Base-by-base conservation (phyloP, 805 yeast species). In the Wilhelminamyces savonicus region DNA sequence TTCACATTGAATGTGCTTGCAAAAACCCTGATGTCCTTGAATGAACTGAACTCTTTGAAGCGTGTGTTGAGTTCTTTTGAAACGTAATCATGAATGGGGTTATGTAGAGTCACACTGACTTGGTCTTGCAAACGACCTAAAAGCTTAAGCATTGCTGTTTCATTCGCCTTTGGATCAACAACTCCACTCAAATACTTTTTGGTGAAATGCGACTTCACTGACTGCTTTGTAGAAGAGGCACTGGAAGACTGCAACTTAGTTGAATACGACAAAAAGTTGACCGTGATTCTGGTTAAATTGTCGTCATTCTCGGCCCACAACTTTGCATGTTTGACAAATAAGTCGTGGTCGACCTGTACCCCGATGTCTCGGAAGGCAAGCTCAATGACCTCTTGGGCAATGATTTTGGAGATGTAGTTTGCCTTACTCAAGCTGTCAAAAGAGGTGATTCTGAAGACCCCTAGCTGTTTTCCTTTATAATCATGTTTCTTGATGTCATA, bases 1-100 rank as follows among this genome's bases (percentile, higher is more conserved):
- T 74, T 74, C 20, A 74, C 76, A 39, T 74, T 74, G 46, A 69
- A 74, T 0, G 80, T 72, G 5, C 71, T 64, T 0, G 75, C 56
- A 51, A 56, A 74, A 4, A 74, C 51, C 5, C 46, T 37, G 13
- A 74, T 52, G 11, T 69, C 68, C 32, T 56, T 59, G 20, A 44
- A 46, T 5, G 61, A 59, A 7, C 62, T 57, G 40, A 56, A 74
- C 36, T 66, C 67, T 19, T 47, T 44, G 3, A 66, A 37, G 14
- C 66, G 46, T 31, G 58, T 60, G 9, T 52, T 54, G 18, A 74
- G 44, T 34, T 69, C 73, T 16, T 49, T 46, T 7, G 56, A 49
- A 12, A 74, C 68, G 45, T 62, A 71, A 34, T 71, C 75, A 47
- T 74, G 78, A 20, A 74, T 62, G 1, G 79, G 79, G 41, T 73